phyloP scores from a whole-genome alignment of 495 filamentous ascomycete genomes.

The Neurospora tetrasperma region DNA sequence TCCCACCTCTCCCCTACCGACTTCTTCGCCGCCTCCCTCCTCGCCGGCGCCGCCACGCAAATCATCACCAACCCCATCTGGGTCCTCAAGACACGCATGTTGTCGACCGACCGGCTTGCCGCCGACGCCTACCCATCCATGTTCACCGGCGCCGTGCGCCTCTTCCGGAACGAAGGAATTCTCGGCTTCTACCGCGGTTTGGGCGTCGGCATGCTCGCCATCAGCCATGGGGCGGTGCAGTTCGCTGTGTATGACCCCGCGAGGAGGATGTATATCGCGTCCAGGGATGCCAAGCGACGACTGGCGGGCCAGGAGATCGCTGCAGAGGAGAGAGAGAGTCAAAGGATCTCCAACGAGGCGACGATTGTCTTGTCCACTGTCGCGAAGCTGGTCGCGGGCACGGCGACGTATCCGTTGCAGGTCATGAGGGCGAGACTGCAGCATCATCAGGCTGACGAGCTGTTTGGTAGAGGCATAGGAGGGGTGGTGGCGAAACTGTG shows the following conservation, averaged over 20 bases:
- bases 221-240: conserved; percentile 88
- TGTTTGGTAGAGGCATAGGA: conserved; percentile 54
- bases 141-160: conserved; percentile 50
- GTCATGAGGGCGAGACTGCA: conserved; percentile 81
- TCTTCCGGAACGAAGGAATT: conserved; percentile 60
- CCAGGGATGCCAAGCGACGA: conserved; percentile 18
- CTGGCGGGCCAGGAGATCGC: background rate
- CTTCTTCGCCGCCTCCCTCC: conserved; percentile 72
- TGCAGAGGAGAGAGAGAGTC: conserved; percentile 4
- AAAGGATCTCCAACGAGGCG: conserved; percentile 59
- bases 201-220: conserved; percentile 75
- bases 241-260: conserved; percentile 92
- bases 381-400: conserved; percentile 81
- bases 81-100: conserved; percentile 98
- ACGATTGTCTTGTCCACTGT: conserved; percentile 65
- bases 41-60: conserved; percentile 65
- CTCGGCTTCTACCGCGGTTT: conserved; percentile 77
- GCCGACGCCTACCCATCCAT: conserved; percentile 79
- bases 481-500: conserved; percentile 69
- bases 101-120: conserved; percentile 61
- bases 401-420: conserved; percentile 86
- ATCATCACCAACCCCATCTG: conserved; percentile 91
- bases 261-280: conserved; percentile 45
- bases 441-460: conserved; percentile 64
- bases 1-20: conserved; percentile 53